phyloP scores from a whole-genome alignment of 148 eudicot species.

The Suaeda aralocaspica region DNA sequence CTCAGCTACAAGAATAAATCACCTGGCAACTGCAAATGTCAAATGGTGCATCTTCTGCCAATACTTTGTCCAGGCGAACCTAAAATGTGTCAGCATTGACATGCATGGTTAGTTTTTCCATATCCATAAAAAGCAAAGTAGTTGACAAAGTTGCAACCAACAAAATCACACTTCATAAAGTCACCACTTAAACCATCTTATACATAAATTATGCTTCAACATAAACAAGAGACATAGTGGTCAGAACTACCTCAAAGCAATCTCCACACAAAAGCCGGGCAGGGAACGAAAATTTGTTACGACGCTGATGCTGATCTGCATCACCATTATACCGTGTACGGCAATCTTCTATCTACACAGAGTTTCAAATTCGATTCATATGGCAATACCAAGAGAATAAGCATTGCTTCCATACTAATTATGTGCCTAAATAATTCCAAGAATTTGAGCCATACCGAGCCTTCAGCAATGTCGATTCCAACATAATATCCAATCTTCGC shows the following conservation, averaged over 20 bases:
- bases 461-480: constrained; percentile 95
- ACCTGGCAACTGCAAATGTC: constrained; percentile 98
- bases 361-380: constrained; percentile 2
- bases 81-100: constrained; percentile 30
- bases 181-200: background rate
- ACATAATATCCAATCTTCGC: constrained; percentile 93
- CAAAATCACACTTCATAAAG: background rate
- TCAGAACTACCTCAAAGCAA: constrained; percentile 75
- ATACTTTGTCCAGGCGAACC: constrained; percentile 70
- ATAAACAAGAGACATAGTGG: background rate
- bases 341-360: constrained; percentile 85
- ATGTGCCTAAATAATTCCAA: background rate
- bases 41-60: constrained; percentile 91
- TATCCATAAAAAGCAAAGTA: background rate
- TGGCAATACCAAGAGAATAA: background rate
- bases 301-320: constrained; percentile 91
- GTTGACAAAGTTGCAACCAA: background rate
- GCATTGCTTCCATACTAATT: background rate
- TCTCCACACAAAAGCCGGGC: constrained; percentile 94
- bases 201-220: background rate
- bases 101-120: constrained; percentile 6
- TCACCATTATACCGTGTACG: constrained; percentile 97
- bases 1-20: constrained; percentile 6
- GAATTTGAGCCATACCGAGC: constrained; percentile 70
- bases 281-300: constrained; percentile 87